Evolutionary conservation across 306 rosid genomes (phyloP), one percentile per base, ranked within the genome.

Genomic region (Rosa persica): DNA sequence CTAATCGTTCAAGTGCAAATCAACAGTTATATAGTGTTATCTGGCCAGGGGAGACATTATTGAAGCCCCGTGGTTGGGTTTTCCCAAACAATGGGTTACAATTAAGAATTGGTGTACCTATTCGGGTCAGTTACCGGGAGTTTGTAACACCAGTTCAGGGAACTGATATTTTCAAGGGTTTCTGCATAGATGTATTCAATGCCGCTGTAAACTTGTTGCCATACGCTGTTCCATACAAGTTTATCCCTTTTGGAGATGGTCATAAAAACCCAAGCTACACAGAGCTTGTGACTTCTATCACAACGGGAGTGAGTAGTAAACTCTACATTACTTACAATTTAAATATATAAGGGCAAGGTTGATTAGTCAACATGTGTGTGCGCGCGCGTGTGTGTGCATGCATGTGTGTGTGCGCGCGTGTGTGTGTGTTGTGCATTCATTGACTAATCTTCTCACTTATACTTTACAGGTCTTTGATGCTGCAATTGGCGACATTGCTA

Each of bases 61-160:
- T 80, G 3, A 89, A 83, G 82, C 99, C 99, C 19, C 94, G 98
- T 40, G 99, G 99, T 78, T 96, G 99, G 99, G 98, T 95, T 48
- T 93, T 91, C 76, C 98, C 99, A 3, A 93, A 85, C 85, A 91
- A 91, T 64, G 98, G 99, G 77, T 91, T 88, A 79, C 87, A 75
- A 70, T 73, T 96, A 78, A 88, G 75, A 76, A 90, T 96, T 78
- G 98, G 91, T 49, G 99, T 96, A 55, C 99, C 98, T 54, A 70
- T 87, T 67, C 85, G 96, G 65, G 92, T 76, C 74, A 83, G 99
- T 80, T 95, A 3, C 87, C 89, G 64, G 39, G 96, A 93, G 79
- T 95, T 95, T 86, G 94, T 95, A 19, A 79, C 93, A 4, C 83
- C 72, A 25, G 86, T 87, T 62, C 80, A 8, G 47, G 97, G 96